phyloP scores from a whole-genome alignment of 73 alveolate species.

The Durusdinium trenchii region DNA sequence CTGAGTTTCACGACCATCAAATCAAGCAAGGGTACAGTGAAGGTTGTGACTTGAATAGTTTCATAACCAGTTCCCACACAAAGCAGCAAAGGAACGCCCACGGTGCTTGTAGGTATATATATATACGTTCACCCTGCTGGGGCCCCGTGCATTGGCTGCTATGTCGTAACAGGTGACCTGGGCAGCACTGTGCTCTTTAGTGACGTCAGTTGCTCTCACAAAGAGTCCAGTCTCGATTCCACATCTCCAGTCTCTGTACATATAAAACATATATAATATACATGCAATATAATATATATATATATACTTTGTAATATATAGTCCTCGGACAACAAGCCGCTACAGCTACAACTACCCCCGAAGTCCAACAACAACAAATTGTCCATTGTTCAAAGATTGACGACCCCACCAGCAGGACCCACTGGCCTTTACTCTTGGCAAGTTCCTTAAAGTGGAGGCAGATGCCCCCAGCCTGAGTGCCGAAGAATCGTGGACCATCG shows the following conservation, averaged over 20 bases:
- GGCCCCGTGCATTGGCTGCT: conserved; percentile 62
- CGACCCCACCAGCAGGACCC: neutral
- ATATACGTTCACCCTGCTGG: neutral
- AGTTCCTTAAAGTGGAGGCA: neutral
- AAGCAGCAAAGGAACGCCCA: neutral
- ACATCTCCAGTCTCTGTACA: too few species aligned
- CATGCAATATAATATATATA: too few species aligned
- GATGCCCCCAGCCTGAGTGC: neutral
- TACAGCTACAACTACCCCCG: too few species aligned
- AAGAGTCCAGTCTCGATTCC: too few species aligned
- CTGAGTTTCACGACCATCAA: neutral
- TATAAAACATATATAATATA: too few species aligned
- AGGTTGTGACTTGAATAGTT: neutral
- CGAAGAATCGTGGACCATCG: too few species aligned
- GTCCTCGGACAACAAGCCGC: too few species aligned
- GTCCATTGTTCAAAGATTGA: neutral
- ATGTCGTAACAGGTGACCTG: conserved; percentile 83
- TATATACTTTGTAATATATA: too few species aligned
- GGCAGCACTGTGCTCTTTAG: too few species aligned
- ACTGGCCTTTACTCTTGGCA: conserved; percentile 8
- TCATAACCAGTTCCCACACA: neutral
- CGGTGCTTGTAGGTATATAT: neutral
- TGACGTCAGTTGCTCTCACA: too few species aligned
- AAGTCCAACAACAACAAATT: too few species aligned
- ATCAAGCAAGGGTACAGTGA: neutral